A percentile compares a stretch with the other conserved stretches of the same genome.
These are phyloP conservation scores for Trichoderma reesei DNA, from an alignment of 495 filamentous ascomycete species.

Conservation along the genomic window DNA sequence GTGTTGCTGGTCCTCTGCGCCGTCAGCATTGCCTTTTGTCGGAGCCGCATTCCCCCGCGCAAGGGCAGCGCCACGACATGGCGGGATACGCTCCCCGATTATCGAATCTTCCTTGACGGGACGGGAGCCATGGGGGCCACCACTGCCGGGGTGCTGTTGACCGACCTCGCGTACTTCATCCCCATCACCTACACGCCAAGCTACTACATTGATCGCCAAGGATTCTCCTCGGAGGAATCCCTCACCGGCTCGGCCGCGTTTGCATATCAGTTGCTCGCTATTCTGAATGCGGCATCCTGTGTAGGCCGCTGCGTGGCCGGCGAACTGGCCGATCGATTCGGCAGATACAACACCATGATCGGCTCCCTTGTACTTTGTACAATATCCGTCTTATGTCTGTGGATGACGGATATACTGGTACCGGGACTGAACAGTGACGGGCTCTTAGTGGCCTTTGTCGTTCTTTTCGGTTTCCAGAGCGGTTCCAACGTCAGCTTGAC, in stretches of 20 bases:
- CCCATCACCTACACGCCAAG: conserved; percentile 38
- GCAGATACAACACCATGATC: conserved; percentile 42
- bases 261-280: conserved; percentile 50
- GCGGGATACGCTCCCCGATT: conserved; percentile 29
- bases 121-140: conserved; percentile 43
- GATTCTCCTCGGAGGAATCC: neutral
- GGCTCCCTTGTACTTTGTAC: conserved; percentile 53
- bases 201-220: conserved; percentile 40
- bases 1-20: conserved; percentile 44
- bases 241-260: conserved; percentile 35
- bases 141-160: conserved; percentile 42
- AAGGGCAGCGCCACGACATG: conserved; percentile 23
- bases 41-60: conserved; percentile 39
- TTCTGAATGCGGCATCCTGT: conserved; percentile 47
- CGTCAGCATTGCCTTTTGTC: conserved; percentile 44
- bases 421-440: conserved; percentile 49
- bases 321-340: conserved; percentile 54
- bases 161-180: conserved; percentile 39
- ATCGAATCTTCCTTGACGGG: conserved; percentile 44
- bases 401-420: conserved; percentile 41
- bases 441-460: conserved; percentile 59
- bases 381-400: conserved; percentile 60
- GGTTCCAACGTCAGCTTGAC: conserved; percentile 79
- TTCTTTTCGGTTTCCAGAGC: conserved; percentile 76
- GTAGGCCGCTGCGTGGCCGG: conserved; percentile 64